Conservation (phyloP, 2,329 filamentous ascomycete genomes). For the Apiospora aurea region DNA sequence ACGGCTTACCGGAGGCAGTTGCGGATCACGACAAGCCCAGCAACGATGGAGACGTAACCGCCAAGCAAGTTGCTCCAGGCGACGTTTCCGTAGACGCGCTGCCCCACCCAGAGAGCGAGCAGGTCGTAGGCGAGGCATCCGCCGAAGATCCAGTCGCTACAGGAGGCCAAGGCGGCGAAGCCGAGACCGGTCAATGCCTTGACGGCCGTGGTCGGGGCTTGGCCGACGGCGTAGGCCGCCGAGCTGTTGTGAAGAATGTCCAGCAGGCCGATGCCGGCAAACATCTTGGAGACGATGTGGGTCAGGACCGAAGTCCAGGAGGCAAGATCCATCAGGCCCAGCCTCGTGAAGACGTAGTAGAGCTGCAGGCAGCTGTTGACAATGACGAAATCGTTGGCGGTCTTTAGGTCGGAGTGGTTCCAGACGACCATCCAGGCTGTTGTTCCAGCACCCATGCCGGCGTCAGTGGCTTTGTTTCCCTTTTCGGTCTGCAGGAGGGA, state of each 20-base stretch:
- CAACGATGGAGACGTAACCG: conserved; percentile 57
- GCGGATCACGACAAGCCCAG: conserved; percentile 58
- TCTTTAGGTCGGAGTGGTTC: conserved; percentile 58
- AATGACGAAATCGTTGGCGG: conserved; percentile 61
- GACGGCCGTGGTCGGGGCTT: conserved; percentile 52
- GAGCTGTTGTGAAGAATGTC: conserved; percentile 66
- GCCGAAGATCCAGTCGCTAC: conserved; percentile 67
- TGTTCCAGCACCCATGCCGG: conserved; percentile 29
- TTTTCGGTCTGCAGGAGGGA: not conserved
- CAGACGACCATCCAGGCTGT: conserved; percentile 68
- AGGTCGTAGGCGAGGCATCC: conserved; percentile 66
- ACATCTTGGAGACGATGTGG: conserved; percentile 64
- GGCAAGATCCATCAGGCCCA: conserved; percentile 56
- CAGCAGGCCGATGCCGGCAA: conserved; percentile 65
- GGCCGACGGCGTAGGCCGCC: conserved; percentile 60
- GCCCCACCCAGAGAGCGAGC: conserved; percentile 60
- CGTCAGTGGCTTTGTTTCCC: not conserved
- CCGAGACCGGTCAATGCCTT: conserved; percentile 61
- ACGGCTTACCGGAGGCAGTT: conserved; percentile 58
- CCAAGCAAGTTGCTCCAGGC: conserved; percentile 60
- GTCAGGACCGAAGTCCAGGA: conserved; percentile 62
- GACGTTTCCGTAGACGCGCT: conserved; percentile 50
- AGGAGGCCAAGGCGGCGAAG: conserved; percentile 55
- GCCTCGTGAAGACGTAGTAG: conserved; percentile 57
- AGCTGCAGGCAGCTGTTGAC: conserved; percentile 63